Percentiles rank a stretch among this genome's conserved stretches.
phyloP scores from a whole-genome alignment of 2,329 filamentous ascomycete species.

The Clonostachys solani region DNA sequence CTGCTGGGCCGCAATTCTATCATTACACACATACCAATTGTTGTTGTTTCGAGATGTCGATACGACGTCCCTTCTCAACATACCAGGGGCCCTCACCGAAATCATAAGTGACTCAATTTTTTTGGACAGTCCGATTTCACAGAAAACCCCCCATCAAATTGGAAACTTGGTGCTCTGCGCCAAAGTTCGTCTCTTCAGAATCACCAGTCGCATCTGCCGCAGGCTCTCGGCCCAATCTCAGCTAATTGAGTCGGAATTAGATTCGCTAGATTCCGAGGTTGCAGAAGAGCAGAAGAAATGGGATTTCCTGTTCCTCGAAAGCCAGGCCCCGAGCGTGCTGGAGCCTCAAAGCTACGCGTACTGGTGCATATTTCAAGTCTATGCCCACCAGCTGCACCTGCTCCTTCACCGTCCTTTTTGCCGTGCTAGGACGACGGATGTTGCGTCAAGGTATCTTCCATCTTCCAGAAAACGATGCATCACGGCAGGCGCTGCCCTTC shows the following conservation, averaged over 20 bases:
- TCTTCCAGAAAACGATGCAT: constrained; percentile 7
- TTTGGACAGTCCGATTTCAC: constrained; percentile 3
- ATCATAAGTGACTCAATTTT: constrained; percentile 7
- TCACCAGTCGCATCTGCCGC: constrained; percentile 6
- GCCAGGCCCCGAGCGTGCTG: constrained; percentile 7
- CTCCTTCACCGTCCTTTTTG: constrained; percentile 10
- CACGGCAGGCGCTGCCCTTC: constrained; percentile 5
- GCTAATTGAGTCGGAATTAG: neutral
- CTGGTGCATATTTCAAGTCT: constrained; percentile 9
- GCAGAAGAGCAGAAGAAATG: constrained; percentile 6
- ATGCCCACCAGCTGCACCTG: constrained; percentile 11
- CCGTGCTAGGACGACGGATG: neutral
- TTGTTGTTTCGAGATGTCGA: constrained; percentile 9
- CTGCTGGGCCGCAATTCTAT: constrained; percentile 10
- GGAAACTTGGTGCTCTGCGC: constrained; percentile 7
- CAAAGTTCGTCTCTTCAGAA: constrained; percentile 5
- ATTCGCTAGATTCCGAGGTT: neutral
- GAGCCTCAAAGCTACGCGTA: constrained; percentile 8
- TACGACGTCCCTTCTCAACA: constrained; percentile 4
- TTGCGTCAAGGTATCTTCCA: neutral
- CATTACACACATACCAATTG: constrained; percentile 8
- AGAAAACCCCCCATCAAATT: no score
- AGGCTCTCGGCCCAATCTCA: constrained; percentile 1
- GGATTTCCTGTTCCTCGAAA: constrained; percentile 6
- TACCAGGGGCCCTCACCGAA: constrained; percentile 4